Evolutionary conservation across 139 green algal genomes (phyloP).

Genomic region (Coelastrella sp.): DNA sequence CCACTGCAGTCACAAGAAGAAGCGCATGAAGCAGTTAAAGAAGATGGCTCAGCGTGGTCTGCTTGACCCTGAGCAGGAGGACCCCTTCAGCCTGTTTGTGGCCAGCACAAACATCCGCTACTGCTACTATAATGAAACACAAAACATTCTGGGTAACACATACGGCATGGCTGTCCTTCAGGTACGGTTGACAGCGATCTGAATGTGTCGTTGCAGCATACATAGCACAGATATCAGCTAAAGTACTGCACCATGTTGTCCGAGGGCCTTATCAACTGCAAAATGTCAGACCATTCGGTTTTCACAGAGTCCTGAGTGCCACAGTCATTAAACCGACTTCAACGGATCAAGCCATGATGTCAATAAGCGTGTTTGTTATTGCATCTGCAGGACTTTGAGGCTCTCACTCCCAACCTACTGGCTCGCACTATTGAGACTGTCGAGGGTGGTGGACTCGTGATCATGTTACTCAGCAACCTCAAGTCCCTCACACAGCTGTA

Average conservation of each 20-base stretch:
- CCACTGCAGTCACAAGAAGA: conserved; percentile 88
- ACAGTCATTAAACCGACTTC: too few species aligned
- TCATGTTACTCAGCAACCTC: conserved; percentile 93
- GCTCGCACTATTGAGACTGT: conserved; percentile 98
- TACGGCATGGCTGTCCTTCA: conserved; percentile 99
- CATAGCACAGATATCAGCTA: too few species aligned
- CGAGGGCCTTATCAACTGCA: too few species aligned
- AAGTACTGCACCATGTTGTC: too few species aligned
- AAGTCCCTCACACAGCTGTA: conserved; percentile 94
- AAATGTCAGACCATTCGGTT: too few species aligned
- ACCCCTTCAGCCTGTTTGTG: conserved; percentile 98
- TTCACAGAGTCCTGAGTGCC: too few species aligned
- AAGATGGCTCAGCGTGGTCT: conserved; percentile 94
- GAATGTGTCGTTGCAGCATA: background rate
- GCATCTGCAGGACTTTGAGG: conserved; percentile 97
- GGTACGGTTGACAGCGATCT: conserved; percentile 54
- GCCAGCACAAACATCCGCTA: conserved; percentile 97
- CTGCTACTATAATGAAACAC: conserved; percentile 98
- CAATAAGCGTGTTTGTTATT: too few species aligned
- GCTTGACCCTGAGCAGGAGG: conserved; percentile 96
- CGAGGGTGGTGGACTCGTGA: conserved; percentile 94
- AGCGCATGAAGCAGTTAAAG: conserved; percentile 96
- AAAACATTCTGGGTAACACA: conserved; percentile 98
- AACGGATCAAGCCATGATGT: too few species aligned
- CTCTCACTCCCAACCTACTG: conserved; percentile 97